A percentile compares a stretch with the other conserved stretches of the same genome.
Conservation (phyloP, 169 alveolate genomes). For the Babesia sp. region DNA sequence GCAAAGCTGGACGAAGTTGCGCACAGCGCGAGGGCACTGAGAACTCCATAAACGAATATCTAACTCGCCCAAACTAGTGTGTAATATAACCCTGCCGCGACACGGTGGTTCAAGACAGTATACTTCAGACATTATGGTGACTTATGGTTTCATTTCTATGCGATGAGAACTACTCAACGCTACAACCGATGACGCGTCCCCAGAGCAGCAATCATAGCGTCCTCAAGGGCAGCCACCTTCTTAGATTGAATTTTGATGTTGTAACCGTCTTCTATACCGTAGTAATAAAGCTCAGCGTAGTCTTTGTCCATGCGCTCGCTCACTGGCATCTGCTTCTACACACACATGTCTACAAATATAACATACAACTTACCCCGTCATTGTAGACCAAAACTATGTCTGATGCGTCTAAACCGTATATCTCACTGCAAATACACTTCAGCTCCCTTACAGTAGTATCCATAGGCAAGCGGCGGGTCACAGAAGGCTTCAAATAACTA, state of each 20-base stretch:
- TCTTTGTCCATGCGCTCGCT: constrained; percentile 52
- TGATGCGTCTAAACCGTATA: constrained; percentile 14
- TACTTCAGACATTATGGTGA: constrained; percentile 79
- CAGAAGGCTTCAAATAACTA: constrained; percentile 15
- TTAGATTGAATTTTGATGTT: constrained; percentile 38
- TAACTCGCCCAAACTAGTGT: constrained; percentile 89
- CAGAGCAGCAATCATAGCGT: background rate
- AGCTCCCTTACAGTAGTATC: constrained; percentile 46
- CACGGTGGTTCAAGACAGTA: constrained; percentile 89
- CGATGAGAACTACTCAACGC: background rate
- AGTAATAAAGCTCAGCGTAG: constrained; percentile 26
- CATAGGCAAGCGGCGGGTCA: constrained; percentile 20
- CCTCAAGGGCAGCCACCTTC: too few relatives aligned
- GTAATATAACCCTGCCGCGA: constrained; percentile 88
- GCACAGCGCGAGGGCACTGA: constrained; percentile 89
- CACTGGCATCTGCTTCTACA: constrained; percentile 56
- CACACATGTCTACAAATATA: background rate
- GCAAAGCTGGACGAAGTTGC: constrained; percentile 88
- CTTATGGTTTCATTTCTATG: background rate
- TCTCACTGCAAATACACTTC: constrained; percentile 46
- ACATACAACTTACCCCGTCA: constrained; percentile 39
- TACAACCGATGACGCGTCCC: background rate
- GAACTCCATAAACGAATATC: constrained; percentile 88
- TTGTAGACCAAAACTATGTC: constrained; percentile 48
- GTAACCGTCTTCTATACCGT: constrained; percentile 58